Percentiles rank a stretch among this genome's conserved stretches.
Conservation (phyloP, 2,329 filamentous ascomycete species). For the Trichoderma arundinaceum region DNA sequence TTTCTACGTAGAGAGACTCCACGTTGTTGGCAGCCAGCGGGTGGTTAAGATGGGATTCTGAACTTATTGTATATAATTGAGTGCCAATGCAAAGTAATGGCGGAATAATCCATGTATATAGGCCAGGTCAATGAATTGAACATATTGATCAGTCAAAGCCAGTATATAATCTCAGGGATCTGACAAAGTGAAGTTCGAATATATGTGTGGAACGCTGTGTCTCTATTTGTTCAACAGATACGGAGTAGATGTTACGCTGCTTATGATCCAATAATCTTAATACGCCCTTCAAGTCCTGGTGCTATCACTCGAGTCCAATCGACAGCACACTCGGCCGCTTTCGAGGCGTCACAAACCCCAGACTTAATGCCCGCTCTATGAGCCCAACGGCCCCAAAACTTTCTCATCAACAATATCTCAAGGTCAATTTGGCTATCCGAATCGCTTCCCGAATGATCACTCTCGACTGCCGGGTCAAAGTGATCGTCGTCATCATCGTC, state of each 20-base stretch:
- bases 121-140: background rate
- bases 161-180: background rate
- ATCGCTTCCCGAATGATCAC: conserved; percentile 45
- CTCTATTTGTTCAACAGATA: background rate
- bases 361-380: conserved; percentile 67
- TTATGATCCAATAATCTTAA: conserved; percentile 53
- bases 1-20: background rate
- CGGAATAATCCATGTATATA: background rate
- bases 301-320: conserved; percentile 83
- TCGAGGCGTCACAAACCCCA: conserved; percentile 58
- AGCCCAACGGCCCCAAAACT: conserved; percentile 76
- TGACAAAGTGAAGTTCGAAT: background rate
- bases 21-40: too few species aligned
- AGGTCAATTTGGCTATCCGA: conserved; percentile 54
- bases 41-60: background rate
- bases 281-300: conserved; percentile 78
- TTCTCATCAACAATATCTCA: conserved; percentile 69
- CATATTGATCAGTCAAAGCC: background rate
- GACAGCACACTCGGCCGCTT: conserved; percentile 64
- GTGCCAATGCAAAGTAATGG: too few species aligned
- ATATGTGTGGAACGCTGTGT: background rate
- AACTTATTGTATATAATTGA: conserved; percentile 4
- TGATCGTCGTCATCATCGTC: conserved; percentile 53
- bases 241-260: background rate
- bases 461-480: conserved; percentile 41